A percentile compares a stretch with the other conserved stretches of the same genome.
Conservation (phyloP, 1,284 basidiomycete genomes). For the Melampsora abietis-canadensis region DNA sequence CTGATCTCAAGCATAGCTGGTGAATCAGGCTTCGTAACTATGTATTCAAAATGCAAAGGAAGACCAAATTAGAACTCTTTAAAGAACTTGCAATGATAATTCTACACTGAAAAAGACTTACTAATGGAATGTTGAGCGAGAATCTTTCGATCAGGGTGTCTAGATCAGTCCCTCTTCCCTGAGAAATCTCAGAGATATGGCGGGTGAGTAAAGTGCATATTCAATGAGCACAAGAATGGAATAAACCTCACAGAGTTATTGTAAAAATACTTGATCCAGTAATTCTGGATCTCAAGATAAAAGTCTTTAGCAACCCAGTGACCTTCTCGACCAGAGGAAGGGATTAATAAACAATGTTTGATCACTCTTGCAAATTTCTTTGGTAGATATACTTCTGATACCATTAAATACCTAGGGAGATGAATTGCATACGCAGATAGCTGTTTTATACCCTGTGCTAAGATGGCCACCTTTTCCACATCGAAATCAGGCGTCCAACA, state of each 20-base stretch:
- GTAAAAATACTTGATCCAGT: slow-evolving; percentile 9
- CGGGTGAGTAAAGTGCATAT: not conserved
- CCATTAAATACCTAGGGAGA: slow-evolving; percentile 3
- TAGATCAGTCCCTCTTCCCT: slow-evolving; percentile 7
- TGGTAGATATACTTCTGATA: not conserved
- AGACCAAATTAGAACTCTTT: too few species aligned
- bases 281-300: slow-evolving; percentile 24
- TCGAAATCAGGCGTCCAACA: slow-evolving; percentile 5
- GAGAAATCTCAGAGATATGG: not conserved
- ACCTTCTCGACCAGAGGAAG: slow-evolving; percentile 1
- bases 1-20: not conserved
- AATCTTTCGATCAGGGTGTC: not conserved
- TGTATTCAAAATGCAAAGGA: not conserved
- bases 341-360: not conserved
- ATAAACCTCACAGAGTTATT: not conserved
- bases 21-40: slow-evolving; percentile 16
- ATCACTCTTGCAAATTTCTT: not conserved
- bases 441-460: slow-evolving; percentile 19
- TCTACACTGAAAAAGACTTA: too few species aligned
- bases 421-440: slow-evolving; percentile 3
- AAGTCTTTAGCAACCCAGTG: slow-evolving; percentile 17
- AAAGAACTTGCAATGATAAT: too few species aligned
- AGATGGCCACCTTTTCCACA: slow-evolving; percentile 16
- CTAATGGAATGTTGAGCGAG: not conserved
- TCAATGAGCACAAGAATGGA: not conserved